Evolutionary conservation across 2,329 filamentous ascomycete species (phyloP).

Genomic region (Venturiaceae sp.): DNA sequence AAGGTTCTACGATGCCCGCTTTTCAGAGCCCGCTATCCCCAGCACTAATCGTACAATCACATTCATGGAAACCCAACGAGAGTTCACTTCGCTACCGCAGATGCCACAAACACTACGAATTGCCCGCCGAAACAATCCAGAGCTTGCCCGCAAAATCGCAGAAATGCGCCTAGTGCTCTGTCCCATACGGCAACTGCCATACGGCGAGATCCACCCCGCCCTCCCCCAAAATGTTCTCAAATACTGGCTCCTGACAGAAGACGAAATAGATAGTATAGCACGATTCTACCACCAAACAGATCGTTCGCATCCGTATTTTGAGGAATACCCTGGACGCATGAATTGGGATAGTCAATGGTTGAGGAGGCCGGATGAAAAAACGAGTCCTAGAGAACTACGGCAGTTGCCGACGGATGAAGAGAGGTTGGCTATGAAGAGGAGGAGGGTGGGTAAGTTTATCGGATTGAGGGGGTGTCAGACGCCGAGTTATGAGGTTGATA

Average conservation of each 20-base stretch:
- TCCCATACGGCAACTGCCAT: not conserved
- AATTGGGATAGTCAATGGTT: constrained; percentile 7
- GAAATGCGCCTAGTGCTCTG: constrained; percentile 2
- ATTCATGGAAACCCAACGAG: not conserved
- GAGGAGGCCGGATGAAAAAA: not conserved
- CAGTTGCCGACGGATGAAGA: not conserved
- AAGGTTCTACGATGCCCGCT: too few species aligned
- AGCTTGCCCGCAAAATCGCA: not conserved
- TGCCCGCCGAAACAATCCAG: not conserved
- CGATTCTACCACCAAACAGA: constrained; percentile 3
- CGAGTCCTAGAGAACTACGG: not conserved
- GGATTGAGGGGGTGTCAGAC: constrained; percentile 9
- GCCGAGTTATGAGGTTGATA: not conserved
- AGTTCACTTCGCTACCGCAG: not conserved
- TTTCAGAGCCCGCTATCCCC: too few species aligned
- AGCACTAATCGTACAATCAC: too few species aligned
- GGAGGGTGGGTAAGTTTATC: constrained; percentile 9
- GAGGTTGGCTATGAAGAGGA: constrained; percentile 5
- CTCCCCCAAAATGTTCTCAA: constrained; percentile 5
- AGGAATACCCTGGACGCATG: constrained; percentile 4
- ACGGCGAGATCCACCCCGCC: constrained; percentile 3
- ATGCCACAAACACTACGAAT: not conserved
- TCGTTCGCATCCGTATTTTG: not conserved
- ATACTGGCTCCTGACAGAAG: constrained; percentile 8
- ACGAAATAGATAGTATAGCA: constrained; percentile 7